Evolutionary conservation across 2,329 filamentous ascomycete species (phyloP).

Genomic region (Talaromyces sp.): DNA sequence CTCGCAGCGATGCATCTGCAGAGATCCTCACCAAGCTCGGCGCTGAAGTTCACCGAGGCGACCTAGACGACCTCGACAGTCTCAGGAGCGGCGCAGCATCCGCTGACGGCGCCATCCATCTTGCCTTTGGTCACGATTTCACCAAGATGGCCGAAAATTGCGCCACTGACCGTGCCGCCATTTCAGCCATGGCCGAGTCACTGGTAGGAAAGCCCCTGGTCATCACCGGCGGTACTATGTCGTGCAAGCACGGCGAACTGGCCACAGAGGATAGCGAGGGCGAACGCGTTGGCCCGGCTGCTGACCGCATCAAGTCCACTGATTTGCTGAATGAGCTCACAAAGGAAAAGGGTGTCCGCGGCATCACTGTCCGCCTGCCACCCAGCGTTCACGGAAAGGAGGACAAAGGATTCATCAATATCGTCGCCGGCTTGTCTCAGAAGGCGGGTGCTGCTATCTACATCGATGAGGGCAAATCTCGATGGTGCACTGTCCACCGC

Average conservation of each 20-base stretch:
- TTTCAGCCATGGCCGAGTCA: constrained; percentile 30
- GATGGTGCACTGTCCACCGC: constrained; percentile 35
- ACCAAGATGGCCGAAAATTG: constrained; percentile 23
- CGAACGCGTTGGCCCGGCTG: constrained; percentile 12
- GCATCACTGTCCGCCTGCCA: constrained; percentile 33
- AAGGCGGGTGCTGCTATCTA: constrained; percentile 27
- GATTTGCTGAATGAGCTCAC: constrained; percentile 18
- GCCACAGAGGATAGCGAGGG: constrained; percentile 25
- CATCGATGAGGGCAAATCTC: constrained; percentile 30
- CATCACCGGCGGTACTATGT: constrained; percentile 32
- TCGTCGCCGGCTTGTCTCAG: constrained; percentile 21
- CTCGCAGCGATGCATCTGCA: constrained; percentile 29
- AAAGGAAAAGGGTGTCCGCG: constrained; percentile 25
- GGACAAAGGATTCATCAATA: constrained; percentile 25
- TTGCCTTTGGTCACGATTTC: constrained; percentile 42
- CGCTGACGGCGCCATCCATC: constrained; percentile 36
- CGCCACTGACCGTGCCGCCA: constrained; percentile 28
- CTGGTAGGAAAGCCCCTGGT: constrained; percentile 33
- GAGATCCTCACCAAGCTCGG: constrained; percentile 26
- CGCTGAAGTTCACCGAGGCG: constrained; percentile 27
- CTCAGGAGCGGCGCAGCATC: constrained; percentile 26
- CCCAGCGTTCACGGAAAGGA: constrained; percentile 35
- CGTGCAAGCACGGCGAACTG: constrained; percentile 19
- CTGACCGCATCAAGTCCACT: constrained; percentile 17
- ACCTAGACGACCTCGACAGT: constrained; percentile 29